These are phyloP conservation scores for Cytospora schulzeri DNA, from an alignment of 2,329 filamentous ascomycete genomes.

Conservation along the genomic window DNA sequence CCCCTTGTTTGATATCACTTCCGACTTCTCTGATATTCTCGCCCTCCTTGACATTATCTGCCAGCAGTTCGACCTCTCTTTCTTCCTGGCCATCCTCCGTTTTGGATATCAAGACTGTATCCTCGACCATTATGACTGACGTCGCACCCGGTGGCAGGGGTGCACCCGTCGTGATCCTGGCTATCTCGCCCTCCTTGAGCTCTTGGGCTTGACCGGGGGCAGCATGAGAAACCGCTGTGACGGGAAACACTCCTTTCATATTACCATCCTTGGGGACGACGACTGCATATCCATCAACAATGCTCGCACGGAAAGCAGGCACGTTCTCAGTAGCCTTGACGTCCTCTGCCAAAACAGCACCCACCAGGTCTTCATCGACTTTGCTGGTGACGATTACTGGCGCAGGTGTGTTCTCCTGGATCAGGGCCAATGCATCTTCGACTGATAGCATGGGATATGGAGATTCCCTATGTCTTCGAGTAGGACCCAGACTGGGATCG, in stretches of 20 bases:
- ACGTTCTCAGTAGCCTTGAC: conserved; percentile 80
- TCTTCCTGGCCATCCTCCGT: conserved; percentile 85
- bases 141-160: conserved; percentile 86
- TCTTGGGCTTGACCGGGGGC: conserved; percentile 67
- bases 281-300: conserved; percentile 94
- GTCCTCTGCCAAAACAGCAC: conserved; percentile 79
- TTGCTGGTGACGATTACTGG: conserved; percentile 58
- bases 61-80: conserved; percentile 82
- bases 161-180: conserved; percentile 92
- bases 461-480: conserved; percentile 76
- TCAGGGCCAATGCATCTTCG: conserved; percentile 73
- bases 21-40: conserved; percentile 93
- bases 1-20: conserved; percentile 75
- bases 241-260: conserved; percentile 80
- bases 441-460: conserved; percentile 93
- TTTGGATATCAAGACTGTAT: conserved; percentile 74
- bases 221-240: conserved; percentile 84
- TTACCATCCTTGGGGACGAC: conserved; percentile 64
- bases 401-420: conserved; percentile 71
- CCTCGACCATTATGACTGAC: conserved; percentile 95
- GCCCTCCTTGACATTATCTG: conserved; percentile 70
- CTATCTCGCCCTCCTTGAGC: conserved; percentile 74
- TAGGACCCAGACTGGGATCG: conserved; percentile 62
- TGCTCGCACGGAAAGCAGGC: conserved; percentile 91
- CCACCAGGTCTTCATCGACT: conserved; percentile 69